Evolutionary conservation across 2,329 filamentous ascomycete genomes (phyloP), one percentile per base, ranked within the genome.

Genomic region (Colletotrichum theobromicola): DNA sequence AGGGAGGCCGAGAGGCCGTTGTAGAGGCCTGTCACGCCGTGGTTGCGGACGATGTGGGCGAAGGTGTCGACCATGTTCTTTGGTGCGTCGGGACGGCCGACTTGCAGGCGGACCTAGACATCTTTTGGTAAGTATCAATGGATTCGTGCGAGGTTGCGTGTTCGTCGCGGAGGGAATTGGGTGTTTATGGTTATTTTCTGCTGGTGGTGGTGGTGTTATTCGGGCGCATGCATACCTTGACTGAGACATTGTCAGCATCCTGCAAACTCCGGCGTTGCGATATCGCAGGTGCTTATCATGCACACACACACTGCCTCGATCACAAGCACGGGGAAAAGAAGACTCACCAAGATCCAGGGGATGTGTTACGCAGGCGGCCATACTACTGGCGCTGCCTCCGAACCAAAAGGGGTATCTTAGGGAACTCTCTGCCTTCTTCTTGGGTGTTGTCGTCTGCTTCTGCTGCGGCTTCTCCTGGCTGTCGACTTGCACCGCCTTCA

Each of bases 321-420:
- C 34, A 34, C 28, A 15, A 35, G 26, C 35, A 60, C 15, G 35
- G 7, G 18, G 26, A 8, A 10, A 57, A 13, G 60, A 70, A 60
- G 75, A 87, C 93, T 84, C 90, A 97, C 95, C 91, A 77, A 98
- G 89, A 90, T 98, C 96, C 81, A 98, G 88, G 64, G 96, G 96
- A 88, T 98, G 96, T 34, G 96, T 98, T 63, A 98, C 94, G 79
- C 92, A 93, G 58, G 96, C 96, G 46, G 96, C 96, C 88, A 97
- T 93, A 82, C 95, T 97, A 81, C 94, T 97, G 65, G 96, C 95
- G 82, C 95, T 98, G 70, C 97, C 97, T 77, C 97, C 97, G 84
- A 99, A 98, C 97, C 96, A 98, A 85, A 96, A 96, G 12, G 94
- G 94, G 85, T 96, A 96, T 75, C 86, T 85, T 55, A 90, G 82